A percentile compares a stretch with the other conserved stretches of the same genome.
Conservation (phyloP, 441 rosid species). For the Flueggea neowawraea region DNA sequence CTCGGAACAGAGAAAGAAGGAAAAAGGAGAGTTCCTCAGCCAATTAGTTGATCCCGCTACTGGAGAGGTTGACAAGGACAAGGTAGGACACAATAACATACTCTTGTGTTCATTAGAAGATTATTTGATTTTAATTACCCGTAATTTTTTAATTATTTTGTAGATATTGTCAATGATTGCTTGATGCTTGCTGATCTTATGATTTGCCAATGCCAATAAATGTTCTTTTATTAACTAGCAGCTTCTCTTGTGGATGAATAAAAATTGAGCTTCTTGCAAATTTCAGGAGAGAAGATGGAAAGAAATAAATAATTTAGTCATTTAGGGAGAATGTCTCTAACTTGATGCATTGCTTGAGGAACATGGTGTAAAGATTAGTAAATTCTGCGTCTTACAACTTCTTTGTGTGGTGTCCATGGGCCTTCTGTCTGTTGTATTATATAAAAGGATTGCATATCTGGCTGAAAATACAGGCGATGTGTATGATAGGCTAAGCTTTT, state of each 20-base stretch:
- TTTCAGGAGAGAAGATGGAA: too few relatives aligned
- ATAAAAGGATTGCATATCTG: too few relatives aligned
- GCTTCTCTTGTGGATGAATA: too few relatives aligned
- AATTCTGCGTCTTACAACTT: background rate
- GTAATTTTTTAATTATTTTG: background rate
- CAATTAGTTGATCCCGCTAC: constrained; percentile 44
- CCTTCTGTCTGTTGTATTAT: background rate
- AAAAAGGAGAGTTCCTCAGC: constrained; percentile 37
- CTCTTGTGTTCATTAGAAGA: constrained; percentile 6
- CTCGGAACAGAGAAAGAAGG: constrained; percentile 25
- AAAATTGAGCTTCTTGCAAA: too few relatives aligned
- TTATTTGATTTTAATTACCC: constrained; percentile 4
- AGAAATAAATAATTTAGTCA: too few relatives aligned
- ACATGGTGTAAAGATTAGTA: background rate
- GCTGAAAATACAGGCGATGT: too few relatives aligned
- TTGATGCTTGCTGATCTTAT: too few relatives aligned
- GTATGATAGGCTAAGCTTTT: too few relatives aligned
- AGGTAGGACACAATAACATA: constrained; percentile 37
- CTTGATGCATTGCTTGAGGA: background rate
- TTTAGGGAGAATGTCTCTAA: too few relatives aligned
- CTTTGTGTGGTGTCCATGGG: background rate
- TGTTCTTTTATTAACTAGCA: too few relatives aligned
- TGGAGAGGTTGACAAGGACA: constrained; percentile 40
- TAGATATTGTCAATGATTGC: too few relatives aligned
- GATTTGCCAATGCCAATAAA: too few relatives aligned